Base-by-base conservation (phyloP, 257 asterid genomes). In the Fraxinus anomala region DNA sequence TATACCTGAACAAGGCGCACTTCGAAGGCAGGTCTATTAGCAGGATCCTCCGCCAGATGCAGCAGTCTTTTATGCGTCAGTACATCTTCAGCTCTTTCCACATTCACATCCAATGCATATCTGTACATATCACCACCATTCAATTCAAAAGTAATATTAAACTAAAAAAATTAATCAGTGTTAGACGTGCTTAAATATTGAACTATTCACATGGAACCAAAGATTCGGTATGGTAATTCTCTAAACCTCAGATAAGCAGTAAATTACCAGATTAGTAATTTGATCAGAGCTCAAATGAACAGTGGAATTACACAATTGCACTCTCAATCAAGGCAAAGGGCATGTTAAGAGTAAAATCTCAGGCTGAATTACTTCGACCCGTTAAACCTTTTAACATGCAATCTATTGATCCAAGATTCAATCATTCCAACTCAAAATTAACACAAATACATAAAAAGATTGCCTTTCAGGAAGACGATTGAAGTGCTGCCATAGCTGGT, bases 51-150 rank as follows among this genome's bases (percentile, higher is more conserved):
- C 21, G 91, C 91, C 31, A 79, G 78, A 66, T 75, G 79, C 61
- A 87, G 76, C 31, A 87, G 59, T 71, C 85, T 78, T 83, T 83
- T 87, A 56, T 87, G 91, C 56, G 82, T 83, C 36, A 87, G 83
- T 73, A 87, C 91, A 83, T 87, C 89, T 74, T 87, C 91, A 36
- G 91, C 91, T 66, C 91, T 83, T 59, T 87, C 91, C 84, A 87
- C 89, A 78, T 85, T 85, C 76, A 87, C 91, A 85, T 87, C 91
- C 85, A 82, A 80, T 21, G 87, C 87, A 74, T 87, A 87, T 70
- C 91, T 87, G 72, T 77, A 77, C 9, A 54, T 37, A 12, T 63
- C 30, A 42, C 34, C 70, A 40, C 40, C 21, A 36, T 72, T 70
- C 56, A 63, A 21, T 65, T 31, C 16, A 47, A 30, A 17, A 12